Percentiles rank a stretch among this genome's conserved stretches.
phyloP scores from a whole-genome alignment of 176 grass and related monocot genomes.

The Saccharum officinarum region DNA sequence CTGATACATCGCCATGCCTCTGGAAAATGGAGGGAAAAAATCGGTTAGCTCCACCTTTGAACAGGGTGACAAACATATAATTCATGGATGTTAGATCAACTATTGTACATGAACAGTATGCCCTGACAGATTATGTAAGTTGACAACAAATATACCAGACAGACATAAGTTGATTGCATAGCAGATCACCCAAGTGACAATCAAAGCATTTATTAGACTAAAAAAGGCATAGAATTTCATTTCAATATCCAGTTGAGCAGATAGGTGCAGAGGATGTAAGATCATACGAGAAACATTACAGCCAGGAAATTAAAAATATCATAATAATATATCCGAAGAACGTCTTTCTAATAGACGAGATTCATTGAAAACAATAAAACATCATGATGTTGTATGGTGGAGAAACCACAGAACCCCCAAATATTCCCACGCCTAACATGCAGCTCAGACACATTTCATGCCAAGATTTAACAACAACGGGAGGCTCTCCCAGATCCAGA shows the following conservation, averaged over 20 bases:
- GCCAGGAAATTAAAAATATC: neutral
- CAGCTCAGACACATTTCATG: neutral
- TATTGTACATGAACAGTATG: neutral
- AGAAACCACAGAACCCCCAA: neutral
- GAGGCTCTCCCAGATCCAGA: neutral
- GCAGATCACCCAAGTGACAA: neutral
- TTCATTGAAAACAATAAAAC: neutral
- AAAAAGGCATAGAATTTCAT: neutral
- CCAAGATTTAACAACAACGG: neutral
- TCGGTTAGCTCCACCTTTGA: neutral
- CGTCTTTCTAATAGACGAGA: neutral
- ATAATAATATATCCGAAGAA: neutral
- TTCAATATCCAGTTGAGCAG: neutral
- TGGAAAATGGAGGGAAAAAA: slow-evolving; percentile 33
- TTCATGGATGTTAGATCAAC: neutral
- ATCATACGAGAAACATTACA: neutral
- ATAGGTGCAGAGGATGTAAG: neutral
- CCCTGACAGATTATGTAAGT: neutral
- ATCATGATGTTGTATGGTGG: neutral
- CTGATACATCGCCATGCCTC: slow-evolving; percentile 57
- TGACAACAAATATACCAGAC: neutral
- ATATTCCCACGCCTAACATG: neutral
- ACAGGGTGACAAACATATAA: neutral
- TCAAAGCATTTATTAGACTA: neutral
- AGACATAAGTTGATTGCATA: neutral